A percentile compares a stretch with the other conserved stretches of the same genome.
phyloP scores from a whole-genome alignment of 2,329 filamentous ascomycete genomes.

The Blastomyces gilchristii region DNA sequence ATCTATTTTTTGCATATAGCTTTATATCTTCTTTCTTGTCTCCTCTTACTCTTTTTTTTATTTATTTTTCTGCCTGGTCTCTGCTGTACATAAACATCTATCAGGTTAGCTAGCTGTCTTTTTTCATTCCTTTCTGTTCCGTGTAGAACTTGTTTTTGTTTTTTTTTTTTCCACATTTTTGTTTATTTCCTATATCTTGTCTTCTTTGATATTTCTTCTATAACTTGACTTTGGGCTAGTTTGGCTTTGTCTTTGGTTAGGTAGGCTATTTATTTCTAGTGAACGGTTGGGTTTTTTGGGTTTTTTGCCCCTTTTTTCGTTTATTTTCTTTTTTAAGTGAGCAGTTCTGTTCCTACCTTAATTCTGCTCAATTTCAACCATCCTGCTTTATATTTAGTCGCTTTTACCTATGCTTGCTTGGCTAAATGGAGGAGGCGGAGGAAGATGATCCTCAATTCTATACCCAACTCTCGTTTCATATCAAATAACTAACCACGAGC shows the following conservation, averaged over 20 bases:
- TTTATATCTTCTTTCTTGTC: not conserved
- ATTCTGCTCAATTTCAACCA: not conserved
- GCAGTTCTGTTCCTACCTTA: not conserved
- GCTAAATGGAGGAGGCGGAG: not conserved
- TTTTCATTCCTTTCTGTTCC: not conserved
- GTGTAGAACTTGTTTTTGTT: not conserved
- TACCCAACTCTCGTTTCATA: not conserved
- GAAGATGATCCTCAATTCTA: not conserved
- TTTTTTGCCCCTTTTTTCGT: not conserved
- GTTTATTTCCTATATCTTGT: not conserved
- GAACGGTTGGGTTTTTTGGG: not conserved
- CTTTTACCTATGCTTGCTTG: not conserved
- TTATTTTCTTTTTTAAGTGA: not conserved
- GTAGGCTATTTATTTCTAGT: not conserved
- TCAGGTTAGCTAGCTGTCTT: not conserved
- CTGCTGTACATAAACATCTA: not conserved
- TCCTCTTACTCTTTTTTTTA: not conserved
- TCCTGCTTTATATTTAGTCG: not conserved
- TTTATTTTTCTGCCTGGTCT: not conserved
- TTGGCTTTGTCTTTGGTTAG: not conserved
- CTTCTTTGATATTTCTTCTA: not conserved
- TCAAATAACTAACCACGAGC: not conserved
- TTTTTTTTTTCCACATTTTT: not conserved
- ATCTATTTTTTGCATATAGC: slow-evolving; percentile 8
- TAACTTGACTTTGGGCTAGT: not conserved